phyloP scores from a whole-genome alignment of 2,329 filamentous ascomycete genomes.

The Trichoderma guizhouense region DNA sequence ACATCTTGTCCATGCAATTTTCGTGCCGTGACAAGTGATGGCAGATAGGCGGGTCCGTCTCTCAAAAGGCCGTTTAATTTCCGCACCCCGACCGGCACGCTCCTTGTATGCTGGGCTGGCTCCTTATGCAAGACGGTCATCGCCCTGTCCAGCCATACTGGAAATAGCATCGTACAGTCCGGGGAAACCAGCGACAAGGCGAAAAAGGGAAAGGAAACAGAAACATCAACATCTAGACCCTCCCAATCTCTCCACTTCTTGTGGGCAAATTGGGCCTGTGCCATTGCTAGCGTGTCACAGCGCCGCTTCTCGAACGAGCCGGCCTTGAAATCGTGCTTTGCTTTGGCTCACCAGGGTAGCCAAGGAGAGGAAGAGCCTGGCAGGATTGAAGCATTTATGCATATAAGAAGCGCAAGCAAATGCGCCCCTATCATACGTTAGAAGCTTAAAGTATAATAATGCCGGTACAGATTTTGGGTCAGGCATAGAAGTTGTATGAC shows the following conservation, averaged over 20 bases:
- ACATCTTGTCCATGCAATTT: background rate
- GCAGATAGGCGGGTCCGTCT: background rate
- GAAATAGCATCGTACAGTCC: constrained; percentile 2
- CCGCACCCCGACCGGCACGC: background rate
- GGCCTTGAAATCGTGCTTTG: background rate
- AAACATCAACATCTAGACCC: background rate
- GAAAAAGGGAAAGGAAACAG: background rate
- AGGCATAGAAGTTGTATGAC: background rate
- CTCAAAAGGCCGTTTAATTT: constrained; percentile 1
- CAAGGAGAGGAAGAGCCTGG: background rate
- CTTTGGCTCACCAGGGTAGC: background rate
- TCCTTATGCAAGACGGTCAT: background rate
- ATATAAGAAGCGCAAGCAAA: background rate
- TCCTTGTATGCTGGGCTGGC: background rate
- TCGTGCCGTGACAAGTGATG: background rate
- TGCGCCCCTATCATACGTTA: background rate
- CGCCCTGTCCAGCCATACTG: background rate
- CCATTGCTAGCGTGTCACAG: background rate
- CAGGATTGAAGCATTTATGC: background rate
- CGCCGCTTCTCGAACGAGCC: background rate
- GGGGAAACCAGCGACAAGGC: background rate
- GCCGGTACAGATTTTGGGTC: background rate
- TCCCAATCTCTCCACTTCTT: background rate
- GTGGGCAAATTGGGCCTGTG: background rate
- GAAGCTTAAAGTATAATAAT: background rate